Conservation (phyloP, 23 red algal genomes). For the Pyropia haitanensis region DNA sequence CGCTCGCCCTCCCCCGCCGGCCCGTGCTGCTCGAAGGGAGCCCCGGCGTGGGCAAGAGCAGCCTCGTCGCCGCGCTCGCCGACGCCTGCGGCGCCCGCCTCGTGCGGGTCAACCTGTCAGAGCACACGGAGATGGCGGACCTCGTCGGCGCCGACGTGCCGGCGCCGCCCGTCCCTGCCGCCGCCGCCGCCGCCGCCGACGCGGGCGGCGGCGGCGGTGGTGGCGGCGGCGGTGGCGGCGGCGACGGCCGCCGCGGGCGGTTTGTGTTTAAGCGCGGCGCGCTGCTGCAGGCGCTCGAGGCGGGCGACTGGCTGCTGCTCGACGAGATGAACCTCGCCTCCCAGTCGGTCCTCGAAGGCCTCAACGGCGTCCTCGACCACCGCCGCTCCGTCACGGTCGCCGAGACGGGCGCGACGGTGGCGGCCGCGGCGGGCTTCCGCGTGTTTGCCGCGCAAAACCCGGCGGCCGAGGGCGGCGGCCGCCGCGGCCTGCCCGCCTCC, state of each 20-base stretch:
- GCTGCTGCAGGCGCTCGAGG: slow-evolving; percentile 53
- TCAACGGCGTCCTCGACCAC: slow-evolving; percentile 92
- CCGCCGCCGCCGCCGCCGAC: no score
- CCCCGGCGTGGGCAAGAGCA: slow-evolving; percentile 89
- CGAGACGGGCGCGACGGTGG: slow-evolving; percentile 45
- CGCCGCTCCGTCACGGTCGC: slow-evolving; percentile 50
- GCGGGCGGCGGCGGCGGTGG: no score
- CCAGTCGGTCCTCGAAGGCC: slow-evolving; percentile 94
- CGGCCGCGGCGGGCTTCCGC: slow-evolving; percentile 46
- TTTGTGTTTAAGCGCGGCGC: slow-evolving; percentile 77
- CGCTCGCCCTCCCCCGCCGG: slow-evolving; percentile 29
- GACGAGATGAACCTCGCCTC: slow-evolving; percentile 96
- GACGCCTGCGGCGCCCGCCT: slow-evolving; percentile 17
- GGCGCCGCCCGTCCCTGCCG: no score
- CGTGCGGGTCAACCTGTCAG: slow-evolving; percentile 78
- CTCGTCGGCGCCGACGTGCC: slow-evolving; percentile 58
- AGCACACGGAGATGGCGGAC: slow-evolving; percentile 95
- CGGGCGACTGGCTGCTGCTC: slow-evolving; percentile 77
- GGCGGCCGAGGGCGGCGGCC: slow-evolving; percentile 48
- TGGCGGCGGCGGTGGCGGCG: background rate
- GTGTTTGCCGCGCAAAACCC: slow-evolving; percentile 95
- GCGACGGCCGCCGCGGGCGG: background rate
- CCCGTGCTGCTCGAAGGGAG: slow-evolving; percentile 85
- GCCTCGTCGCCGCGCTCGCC: slow-evolving; percentile 66
- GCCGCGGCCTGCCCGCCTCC: slow-evolving; percentile 59